Percentiles rank a stretch among this genome's conserved stretches.
Conservation (phyloP, 2,329 filamentous ascomycete genomes). For the Chaetomiaceae sp. region DNA sequence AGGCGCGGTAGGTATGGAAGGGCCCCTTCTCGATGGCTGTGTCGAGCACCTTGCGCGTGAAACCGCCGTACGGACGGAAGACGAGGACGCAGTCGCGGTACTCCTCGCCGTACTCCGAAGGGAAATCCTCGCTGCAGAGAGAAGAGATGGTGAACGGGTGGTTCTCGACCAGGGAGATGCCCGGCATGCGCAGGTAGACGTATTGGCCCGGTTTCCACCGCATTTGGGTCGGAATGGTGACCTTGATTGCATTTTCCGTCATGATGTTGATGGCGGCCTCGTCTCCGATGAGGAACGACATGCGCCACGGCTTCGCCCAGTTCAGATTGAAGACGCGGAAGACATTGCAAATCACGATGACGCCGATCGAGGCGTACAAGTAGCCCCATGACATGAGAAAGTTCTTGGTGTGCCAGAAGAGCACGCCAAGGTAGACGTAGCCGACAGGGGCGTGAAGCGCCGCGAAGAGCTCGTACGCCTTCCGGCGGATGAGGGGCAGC, state of each 20-base stretch:
- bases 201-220: conserved; percentile 92
- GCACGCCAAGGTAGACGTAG: conserved; percentile 70
- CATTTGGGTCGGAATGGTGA: conserved; percentile 90
- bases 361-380: conserved; percentile 70
- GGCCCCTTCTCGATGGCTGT: conserved; percentile 79
- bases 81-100: conserved; percentile 87
- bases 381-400: conserved; percentile 88
- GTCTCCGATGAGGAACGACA: conserved; percentile 82
- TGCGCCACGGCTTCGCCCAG: conserved; percentile 74
- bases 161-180: conserved; percentile 83
- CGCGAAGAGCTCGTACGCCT: conserved; percentile 82
- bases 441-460: conserved; percentile 76
- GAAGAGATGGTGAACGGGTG: conserved; percentile 95
- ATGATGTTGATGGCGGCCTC: conserved; percentile 85
- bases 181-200: conserved; percentile 89
- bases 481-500: conserved; percentile 66
- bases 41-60: conserved; percentile 78
- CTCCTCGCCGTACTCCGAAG: conserved; percentile 80
- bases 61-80: conserved; percentile 86
- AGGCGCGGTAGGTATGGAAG: conserved; percentile 86
- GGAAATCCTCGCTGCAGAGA: conserved; percentile 86
- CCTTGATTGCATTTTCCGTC: conserved; percentile 89
- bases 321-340: conserved; percentile 79
- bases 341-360: conserved; percentile 71
- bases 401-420: conserved; percentile 97